These are phyloP conservation scores for Diaporthe sp. DNA, from an alignment of 2,329 filamentous ascomycete species.

Conservation along the genomic window DNA sequence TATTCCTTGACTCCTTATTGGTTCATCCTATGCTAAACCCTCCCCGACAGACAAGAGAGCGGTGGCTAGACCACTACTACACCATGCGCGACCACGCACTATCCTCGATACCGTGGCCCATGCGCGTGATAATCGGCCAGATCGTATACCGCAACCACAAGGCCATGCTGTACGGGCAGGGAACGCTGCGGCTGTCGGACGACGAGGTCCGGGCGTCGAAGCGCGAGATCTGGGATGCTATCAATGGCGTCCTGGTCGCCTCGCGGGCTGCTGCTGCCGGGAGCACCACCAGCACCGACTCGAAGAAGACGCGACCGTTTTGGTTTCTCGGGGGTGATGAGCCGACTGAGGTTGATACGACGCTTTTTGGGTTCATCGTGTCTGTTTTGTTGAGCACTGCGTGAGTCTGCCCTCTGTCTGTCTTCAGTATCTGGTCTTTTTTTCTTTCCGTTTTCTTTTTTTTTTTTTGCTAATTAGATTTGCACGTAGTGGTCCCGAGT, in stretches of 20 bases:
- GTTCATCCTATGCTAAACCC: neutral
- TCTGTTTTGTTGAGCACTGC: conserved; percentile 64
- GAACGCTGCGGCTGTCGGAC: conserved; percentile 62
- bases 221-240: conserved; percentile 65
- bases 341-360: conserved; percentile 70
- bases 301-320: conserved; percentile 54
- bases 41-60: conserved; percentile 57
- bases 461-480: conserved; percentile 31
- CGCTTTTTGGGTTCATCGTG: conserved; percentile 69
- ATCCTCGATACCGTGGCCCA: conserved; percentile 61
- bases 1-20: no score
- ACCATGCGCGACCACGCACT: conserved; percentile 67
- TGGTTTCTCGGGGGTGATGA: conserved; percentile 67
- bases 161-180: conserved; percentile 67
- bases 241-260: conserved; percentile 58
- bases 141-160: conserved; percentile 59
- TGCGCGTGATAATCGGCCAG: conserved; percentile 63
- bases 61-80: conserved; percentile 71
- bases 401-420: conserved; percentile 55
- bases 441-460: no score
- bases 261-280: no score
- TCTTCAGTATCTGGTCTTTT: no score
- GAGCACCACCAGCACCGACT: no score
- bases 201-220: conserved; percentile 62
- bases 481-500: conserved; percentile 58